These are phyloP conservation scores for Apiospora saccharicola DNA, from an alignment of 2,329 filamentous ascomycete genomes.

Conservation along the genomic window DNA sequence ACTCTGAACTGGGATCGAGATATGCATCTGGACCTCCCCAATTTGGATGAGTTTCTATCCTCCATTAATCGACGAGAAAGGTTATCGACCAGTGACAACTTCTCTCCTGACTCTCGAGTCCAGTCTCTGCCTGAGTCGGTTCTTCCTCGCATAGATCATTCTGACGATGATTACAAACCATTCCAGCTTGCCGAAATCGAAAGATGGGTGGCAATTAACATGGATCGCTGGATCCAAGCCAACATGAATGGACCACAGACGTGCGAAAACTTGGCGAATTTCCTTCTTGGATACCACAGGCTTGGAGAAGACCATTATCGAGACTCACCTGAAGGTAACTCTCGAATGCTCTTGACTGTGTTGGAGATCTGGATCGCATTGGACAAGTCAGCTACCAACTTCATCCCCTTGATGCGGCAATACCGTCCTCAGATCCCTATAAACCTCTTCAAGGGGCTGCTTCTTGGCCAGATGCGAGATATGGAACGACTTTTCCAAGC, in stretches of 20 bases:
- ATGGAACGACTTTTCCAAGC: conserved; percentile 19
- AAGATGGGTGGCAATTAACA: too few species aligned
- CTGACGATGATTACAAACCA: too few species aligned
- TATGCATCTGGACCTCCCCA: conserved; percentile 1
- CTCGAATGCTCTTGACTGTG: conserved; percentile 24
- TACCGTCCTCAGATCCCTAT: conserved; percentile 22
- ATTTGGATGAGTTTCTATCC: conserved; percentile 1
- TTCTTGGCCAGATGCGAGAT: conserved; percentile 3
- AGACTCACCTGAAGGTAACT: conserved; percentile 11
- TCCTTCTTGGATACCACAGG: conserved; percentile 11
- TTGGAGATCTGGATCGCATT: conserved; percentile 22
- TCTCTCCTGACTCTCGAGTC: too few species aligned
- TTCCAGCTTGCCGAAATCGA: too few species aligned
- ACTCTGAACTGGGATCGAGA: background rate
- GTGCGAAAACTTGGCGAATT: too few species aligned
- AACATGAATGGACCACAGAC: too few species aligned
- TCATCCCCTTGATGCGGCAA: conserved; percentile 12
- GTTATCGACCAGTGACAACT: too few species aligned
- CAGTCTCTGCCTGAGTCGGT: too few species aligned
- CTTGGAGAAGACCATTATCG: conserved; percentile 12
- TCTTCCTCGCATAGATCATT: too few species aligned
- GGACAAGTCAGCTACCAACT: conserved; percentile 11
- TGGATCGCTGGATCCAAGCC: too few species aligned
- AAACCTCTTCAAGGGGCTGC: conserved; percentile 15
- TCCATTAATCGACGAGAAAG: background rate